These are phyloP conservation scores for Ascochyta viciae-villosae DNA, from an alignment of 2,329 filamentous ascomycete species.

Conservation along the genomic window DNA sequence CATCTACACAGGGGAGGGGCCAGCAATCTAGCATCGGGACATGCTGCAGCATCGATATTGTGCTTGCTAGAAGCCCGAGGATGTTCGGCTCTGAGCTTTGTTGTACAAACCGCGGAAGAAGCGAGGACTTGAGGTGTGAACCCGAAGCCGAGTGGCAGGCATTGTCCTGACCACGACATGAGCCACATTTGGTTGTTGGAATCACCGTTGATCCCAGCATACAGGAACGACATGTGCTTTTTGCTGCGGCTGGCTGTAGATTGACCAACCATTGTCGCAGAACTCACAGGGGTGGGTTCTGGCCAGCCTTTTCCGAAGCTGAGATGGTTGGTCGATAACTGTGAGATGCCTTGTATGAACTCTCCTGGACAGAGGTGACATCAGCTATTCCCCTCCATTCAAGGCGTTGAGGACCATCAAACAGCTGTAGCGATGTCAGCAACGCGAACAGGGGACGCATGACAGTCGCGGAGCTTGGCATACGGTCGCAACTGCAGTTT, in stretches of 20 bases:
- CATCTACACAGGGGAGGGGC: conserved; percentile 18
- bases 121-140: conserved; percentile 15
- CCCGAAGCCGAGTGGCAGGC: conserved; percentile 26
- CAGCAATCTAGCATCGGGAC: conserved; percentile 22
- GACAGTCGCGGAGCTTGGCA: conserved; percentile 7
- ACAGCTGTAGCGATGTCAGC: conserved; percentile 1
- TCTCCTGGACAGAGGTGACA: conserved; percentile 3
- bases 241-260: conserved; percentile 37
- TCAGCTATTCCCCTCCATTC: background rate
- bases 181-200: conserved; percentile 47
- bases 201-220: conserved; percentile 47
- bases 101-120: conserved; percentile 16
- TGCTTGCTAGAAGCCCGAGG: conserved; percentile 14
- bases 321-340: conserved; percentile 19
- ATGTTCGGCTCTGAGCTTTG: conserved; percentile 18
- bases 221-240: conserved; percentile 35
- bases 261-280: conserved; percentile 13
- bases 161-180: conserved; percentile 36
- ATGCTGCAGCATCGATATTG: conserved; percentile 24
- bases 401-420: conserved; percentile 2
- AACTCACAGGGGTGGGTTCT: background rate
- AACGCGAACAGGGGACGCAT: conserved; percentile 3
- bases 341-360: conserved; percentile 24
- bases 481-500: conserved; percentile 19
- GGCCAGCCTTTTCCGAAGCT: background rate